phyloP scores from a whole-genome alignment of 805 yeast species.

The Starmerella scarabaei region DNA sequence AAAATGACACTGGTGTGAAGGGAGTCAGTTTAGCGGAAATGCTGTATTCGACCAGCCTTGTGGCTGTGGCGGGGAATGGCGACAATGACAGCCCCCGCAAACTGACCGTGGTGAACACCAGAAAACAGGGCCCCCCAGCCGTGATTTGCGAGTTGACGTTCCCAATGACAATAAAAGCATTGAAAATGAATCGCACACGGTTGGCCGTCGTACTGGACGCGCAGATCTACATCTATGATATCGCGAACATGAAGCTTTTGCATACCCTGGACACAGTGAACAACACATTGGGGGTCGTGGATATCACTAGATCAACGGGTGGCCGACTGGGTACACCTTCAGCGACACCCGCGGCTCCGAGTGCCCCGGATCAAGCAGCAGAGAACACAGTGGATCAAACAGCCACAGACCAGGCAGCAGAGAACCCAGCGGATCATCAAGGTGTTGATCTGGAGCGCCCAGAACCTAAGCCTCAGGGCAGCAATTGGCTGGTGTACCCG shows the following conservation, averaged over 20 bases:
- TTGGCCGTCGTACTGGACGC: constrained; percentile 65
- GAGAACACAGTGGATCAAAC: no score
- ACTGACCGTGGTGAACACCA: constrained; percentile 70
- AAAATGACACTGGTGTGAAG: constrained; percentile 19
- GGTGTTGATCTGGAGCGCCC: background rate
- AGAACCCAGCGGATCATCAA: no score
- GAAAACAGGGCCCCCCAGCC: constrained; percentile 34
- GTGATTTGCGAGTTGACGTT: constrained; percentile 80
- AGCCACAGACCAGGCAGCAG: no score
- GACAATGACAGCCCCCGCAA: constrained; percentile 61
- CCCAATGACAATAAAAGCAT: constrained; percentile 58
- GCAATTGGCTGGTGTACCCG: constrained; percentile 39
- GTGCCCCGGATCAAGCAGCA: background rate
- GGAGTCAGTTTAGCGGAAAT: constrained; percentile 56
- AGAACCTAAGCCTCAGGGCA: background rate
- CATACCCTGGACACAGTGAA: constrained; percentile 51
- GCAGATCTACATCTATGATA: constrained; percentile 79
- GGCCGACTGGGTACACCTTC: background rate
- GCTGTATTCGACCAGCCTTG: constrained; percentile 77
- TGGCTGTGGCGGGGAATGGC: constrained; percentile 72
- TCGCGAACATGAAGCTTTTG: constrained; percentile 73
- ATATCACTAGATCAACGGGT: constrained; percentile 11
- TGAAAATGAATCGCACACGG: constrained; percentile 70
- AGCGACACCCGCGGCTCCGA: background rate
- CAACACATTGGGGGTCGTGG: constrained; percentile 32